These are phyloP conservation scores for Cyanidium caldarium DNA, from an alignment of 23 red algal genomes.

Conservation along the genomic window DNA sequence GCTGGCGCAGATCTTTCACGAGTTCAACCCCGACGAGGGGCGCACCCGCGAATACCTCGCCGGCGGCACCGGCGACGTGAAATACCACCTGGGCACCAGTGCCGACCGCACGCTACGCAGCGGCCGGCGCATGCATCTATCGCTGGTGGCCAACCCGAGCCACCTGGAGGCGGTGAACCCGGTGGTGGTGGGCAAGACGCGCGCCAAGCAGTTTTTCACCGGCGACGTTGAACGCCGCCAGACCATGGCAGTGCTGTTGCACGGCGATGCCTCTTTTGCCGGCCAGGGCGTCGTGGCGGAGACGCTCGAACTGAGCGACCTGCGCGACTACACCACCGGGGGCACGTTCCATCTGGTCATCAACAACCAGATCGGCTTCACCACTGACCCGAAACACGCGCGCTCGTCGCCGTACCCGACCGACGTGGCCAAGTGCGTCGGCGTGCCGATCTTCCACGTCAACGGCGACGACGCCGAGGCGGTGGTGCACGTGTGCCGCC, in stretches of 20 bases:
- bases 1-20: constrained; percentile 92
- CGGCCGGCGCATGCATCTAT: constrained; percentile 66
- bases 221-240: constrained; percentile 46
- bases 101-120: constrained; percentile 29
- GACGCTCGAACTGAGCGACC: constrained; percentile 84
- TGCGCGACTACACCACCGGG: constrained; percentile 93
- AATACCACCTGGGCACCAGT: constrained; percentile 93
- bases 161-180: constrained; percentile 98
- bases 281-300: constrained; percentile 98
- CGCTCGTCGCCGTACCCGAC: constrained; percentile 99
- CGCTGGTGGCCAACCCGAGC: constrained; percentile 88
- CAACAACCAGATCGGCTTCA: constrained; percentile 99
- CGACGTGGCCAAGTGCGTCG: constrained; percentile 91
- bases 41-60: constrained; percentile 57
- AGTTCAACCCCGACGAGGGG: constrained; percentile 86
- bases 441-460: constrained; percentile 99
- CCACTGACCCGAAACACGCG: constrained; percentile 84
- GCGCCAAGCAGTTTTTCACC: constrained; percentile 93
- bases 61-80: constrained; percentile 82
- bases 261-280: constrained; percentile 98
- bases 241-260: constrained; percentile 78
- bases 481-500: constrained; percentile 68
- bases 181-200: constrained; percentile 92
- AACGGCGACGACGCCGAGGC: constrained; percentile 92
- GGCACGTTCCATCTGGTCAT: constrained; percentile 90